These are phyloP conservation scores for Aspergillus carbonarius DNA, from an alignment of 2,329 filamentous ascomycete species.

Conservation along the genomic window DNA sequence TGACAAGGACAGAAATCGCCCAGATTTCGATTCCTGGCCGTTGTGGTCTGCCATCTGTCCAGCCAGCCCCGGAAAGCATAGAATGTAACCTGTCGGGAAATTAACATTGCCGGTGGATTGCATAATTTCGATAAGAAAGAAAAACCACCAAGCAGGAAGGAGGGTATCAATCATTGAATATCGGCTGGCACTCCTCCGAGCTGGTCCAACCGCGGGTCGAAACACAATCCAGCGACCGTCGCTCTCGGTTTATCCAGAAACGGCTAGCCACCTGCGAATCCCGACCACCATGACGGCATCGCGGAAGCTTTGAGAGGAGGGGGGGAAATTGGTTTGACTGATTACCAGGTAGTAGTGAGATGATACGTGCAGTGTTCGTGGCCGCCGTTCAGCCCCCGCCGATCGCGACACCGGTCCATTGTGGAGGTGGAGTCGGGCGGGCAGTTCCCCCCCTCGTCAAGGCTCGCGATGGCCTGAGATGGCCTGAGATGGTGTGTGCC, in stretches of 20 bases:
- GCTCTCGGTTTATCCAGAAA: constrained; percentile 20
- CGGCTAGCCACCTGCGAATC: constrained; percentile 12
- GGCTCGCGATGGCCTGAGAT: background rate
- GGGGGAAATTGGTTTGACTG: background rate
- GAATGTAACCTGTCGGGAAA: no score
- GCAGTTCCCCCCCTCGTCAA: background rate
- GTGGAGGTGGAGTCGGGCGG: background rate
- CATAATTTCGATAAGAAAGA: background rate
- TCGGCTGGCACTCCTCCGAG: background rate
- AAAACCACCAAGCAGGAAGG: background rate
- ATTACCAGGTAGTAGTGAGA: background rate
- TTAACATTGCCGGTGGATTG: no score
- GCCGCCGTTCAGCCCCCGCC: constrained; percentile 6
- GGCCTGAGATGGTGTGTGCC: constrained; percentile 4
- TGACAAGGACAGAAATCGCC: background rate
- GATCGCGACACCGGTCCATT: background rate
- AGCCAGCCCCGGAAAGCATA: background rate
- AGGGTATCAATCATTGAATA: background rate
- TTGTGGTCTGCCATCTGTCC: background rate
- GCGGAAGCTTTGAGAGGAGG: background rate
- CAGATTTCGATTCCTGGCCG: background rate
- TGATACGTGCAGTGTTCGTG: background rate
- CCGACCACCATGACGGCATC: constrained; percentile 15
- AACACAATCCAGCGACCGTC: background rate
- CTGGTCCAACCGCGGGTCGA: background rate